Evolutionary conservation across 305 asterid species (phyloP), one percentile per base, ranked within the genome.

Genomic region (Ajuga reptans): DNA sequence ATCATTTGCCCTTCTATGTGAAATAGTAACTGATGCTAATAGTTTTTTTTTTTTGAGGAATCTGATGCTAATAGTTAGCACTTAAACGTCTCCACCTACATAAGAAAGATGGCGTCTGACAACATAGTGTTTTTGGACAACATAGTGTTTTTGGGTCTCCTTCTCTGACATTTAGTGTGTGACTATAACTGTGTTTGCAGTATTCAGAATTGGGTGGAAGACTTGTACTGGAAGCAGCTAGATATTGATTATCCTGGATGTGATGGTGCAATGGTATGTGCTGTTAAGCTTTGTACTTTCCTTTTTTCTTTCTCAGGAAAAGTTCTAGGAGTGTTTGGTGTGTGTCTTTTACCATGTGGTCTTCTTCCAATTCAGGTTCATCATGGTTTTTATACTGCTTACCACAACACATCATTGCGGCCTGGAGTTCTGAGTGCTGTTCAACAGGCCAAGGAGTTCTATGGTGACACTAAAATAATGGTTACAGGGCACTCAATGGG

Each of bases 401-500:
- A 94, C 80, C 85, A 94, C 86, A 88, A 88, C 79, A 86, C 99
- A 4, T 79, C 91, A 34, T 14, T 94, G 37, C 93, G 96, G n/a
- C 85, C 97, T 41, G 95, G 88, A 78, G 86, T 94, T 72, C 70
- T 83, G 56, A 72, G 64, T 72, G 94, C 90, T 58, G 80, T 94
- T 75, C 73, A 81, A 73, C 66, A 58, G 60, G 89, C 85, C 45
- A 84, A 81, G 78, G 84, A 85, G 55, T 46, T 84, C 6, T 84
- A 87, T 68, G 99, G 95, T 61, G 84, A 83, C 71, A 78, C 82
- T 49, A 74, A 72, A 58, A 80, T 94, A 69, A 82, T 94, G 78
- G 86, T 84, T 64, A 91, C 98, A 15, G 99, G 99, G 53, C 99
- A 94, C 81, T 94, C 99, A 18, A 94, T 94, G 99, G 99, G 99